A percentile compares a stretch with the other conserved stretches of the same genome.
Evolutionary conservation across 768 basidiomycete genomes (phyloP).

Genomic region (Boletus rubescentipes): DNA sequence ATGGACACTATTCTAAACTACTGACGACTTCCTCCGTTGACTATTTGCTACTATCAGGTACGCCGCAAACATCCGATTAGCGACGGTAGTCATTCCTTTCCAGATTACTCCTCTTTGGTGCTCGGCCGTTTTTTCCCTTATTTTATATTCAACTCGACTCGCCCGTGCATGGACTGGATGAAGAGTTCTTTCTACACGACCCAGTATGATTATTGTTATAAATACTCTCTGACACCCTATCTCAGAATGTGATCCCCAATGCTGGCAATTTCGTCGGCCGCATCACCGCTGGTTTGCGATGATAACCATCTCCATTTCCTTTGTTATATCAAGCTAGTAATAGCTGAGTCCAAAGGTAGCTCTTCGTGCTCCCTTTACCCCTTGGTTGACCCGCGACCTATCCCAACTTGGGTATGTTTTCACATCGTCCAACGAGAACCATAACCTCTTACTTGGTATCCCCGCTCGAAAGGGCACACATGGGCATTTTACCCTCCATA

Average conservation of each 20-base stretch:
- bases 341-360: conserved; percentile 33
- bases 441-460: not conserved
- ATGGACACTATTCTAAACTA: conserved; percentile 18
- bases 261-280: conserved; percentile 38
- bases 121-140: conserved; percentile 27
- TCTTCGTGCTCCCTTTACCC: conserved; percentile 43
- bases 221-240: not conserved
- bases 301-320: conserved; percentile 32
- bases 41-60: conserved; percentile 26
- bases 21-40: conserved; percentile 19
- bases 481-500: conserved; percentile 51
- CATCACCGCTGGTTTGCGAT: conserved; percentile 38
- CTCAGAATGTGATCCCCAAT: conserved; percentile 39
- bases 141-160: conserved; percentile 63
- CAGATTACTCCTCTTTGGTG: conserved; percentile 21
- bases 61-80: not conserved
- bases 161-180: conserved; percentile 44
- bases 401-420: conserved; percentile 47
- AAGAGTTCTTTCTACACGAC: conserved; percentile 54
- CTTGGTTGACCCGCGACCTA: conserved; percentile 40
- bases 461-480: conserved; percentile 26
- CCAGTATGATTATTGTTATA: conserved; percentile 4
- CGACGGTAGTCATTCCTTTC: conserved; percentile 1
- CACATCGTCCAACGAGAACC: not conserved
- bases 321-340: not conserved